Evolutionary conservation across 1,284 basidiomycete species (phyloP), one percentile per base, ranked within the genome.

Genomic region (Tylopilus sp.): DNA sequence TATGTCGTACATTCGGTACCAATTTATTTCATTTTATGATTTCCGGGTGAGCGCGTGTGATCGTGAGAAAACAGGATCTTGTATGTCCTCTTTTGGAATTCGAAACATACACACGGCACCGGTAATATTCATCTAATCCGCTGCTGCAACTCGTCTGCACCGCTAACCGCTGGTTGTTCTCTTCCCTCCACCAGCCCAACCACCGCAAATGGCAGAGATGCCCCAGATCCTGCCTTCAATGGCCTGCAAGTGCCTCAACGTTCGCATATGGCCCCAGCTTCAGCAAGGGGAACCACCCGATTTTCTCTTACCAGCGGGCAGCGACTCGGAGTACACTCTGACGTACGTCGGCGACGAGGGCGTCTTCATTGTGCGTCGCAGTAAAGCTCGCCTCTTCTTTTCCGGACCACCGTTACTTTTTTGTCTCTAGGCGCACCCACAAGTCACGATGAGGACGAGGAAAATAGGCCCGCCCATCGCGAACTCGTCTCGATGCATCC

Each of bases 181-280:
- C 54, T 44, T 47, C 46, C 53, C 49, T 37, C 49, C 60, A 63
- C 49, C 46, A 60, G n/a, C 49, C 21, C 43, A 2, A 13, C 59
- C 57, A 51, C 50, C 52, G 2, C 44, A 28, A 39, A 69, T 69
- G 65, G 49, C 55, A 49, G 50, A 66, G 29, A 34, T 51, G 42
- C 52, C 41, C 52, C 48, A 49, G 34, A 45, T 50, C 44, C 33
- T 21, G 23, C 50, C 48, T 11, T 49, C 47, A 16, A 56, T 53
- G 49, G 74, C 86, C 43, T 89, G 86, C 65, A 78, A 72, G 61
- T 89, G 86, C 59, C 76, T 89, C 51, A 89, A 89, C 60, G 73
- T 89, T 38, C 78, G 76, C 52, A 75, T 89, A 52, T 67, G 56
- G 48, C 55, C 61, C 13, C 58, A 54, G 26, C 58, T 44, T 15